A percentile compares a stretch with the other conserved stretches of the same genome.
These are phyloP conservation scores for Leucocoprinus leucothites DNA, from an alignment of 768 basidiomycete species.

Conservation along the genomic window DNA sequence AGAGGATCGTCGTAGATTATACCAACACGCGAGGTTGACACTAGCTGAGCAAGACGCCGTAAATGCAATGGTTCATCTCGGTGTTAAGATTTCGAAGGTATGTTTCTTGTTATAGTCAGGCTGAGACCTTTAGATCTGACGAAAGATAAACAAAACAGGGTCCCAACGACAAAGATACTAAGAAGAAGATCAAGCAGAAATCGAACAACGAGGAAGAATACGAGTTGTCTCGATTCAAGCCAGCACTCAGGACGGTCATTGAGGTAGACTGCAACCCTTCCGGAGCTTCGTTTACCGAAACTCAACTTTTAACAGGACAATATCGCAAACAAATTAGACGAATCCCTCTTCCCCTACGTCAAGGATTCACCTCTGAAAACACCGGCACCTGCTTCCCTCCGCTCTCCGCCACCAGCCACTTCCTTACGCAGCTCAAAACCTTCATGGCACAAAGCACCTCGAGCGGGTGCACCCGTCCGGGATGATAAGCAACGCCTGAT, in stretches of 20 bases:
- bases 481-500: constrained; percentile 75
- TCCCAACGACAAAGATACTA: constrained; percentile 72
- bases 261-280: constrained; percentile 52
- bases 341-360: constrained; percentile 83
- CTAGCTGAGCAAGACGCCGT: constrained; percentile 91
- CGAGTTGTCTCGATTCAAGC: constrained; percentile 92
- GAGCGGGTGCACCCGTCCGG: constrained; percentile 33
- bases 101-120: constrained; percentile 18
- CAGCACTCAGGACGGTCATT: constrained; percentile 73
- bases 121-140: neutral
- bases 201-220: constrained; percentile 84
- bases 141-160: constrained; percentile 38
- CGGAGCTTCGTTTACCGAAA: neutral
- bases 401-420: constrained; percentile 24
- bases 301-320: constrained; percentile 61
- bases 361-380: constrained; percentile 69
- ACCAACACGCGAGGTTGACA: constrained; percentile 89
- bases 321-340: constrained; percentile 71
- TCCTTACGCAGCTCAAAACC: constrained; percentile 90
- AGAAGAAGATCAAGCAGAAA: constrained; percentile 82
- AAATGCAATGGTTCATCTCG: constrained; percentile 80
- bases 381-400: constrained; percentile 45
- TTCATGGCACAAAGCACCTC: constrained; percentile 81
- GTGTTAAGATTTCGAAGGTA: constrained; percentile 82
- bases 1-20: constrained; percentile 90